A percentile compares a stretch with the other conserved stretches of the same genome.
These are phyloP conservation scores for Colletotrichum scovillei DNA, from an alignment of 2,329 filamentous ascomycete species.

Conservation along the genomic window DNA sequence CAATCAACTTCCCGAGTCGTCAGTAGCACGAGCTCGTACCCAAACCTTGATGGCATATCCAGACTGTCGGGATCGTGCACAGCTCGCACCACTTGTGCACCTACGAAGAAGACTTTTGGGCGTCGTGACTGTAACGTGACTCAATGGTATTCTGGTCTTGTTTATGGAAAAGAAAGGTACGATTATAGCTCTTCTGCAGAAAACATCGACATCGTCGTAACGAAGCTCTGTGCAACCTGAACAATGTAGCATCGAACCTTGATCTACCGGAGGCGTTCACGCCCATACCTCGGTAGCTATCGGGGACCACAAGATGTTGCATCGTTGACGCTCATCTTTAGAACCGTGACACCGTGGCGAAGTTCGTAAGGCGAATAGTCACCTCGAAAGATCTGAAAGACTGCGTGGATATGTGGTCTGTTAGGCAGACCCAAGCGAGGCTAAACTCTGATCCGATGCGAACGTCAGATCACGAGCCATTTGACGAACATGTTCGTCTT, in stretches of 20 bases:
- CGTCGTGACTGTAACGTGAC: constrained; percentile 6
- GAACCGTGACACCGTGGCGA: neutral
- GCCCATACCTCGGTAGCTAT: neutral
- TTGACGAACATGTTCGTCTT: neutral
- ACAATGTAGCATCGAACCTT: neutral
- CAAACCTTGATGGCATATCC: neutral
- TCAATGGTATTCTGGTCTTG: neutral
- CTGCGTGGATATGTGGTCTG: neutral
- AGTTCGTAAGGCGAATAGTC: neutral
- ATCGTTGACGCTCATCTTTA: neutral
- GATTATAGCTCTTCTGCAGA: neutral
- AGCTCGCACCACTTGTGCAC: neutral
- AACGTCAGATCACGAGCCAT: neutral
- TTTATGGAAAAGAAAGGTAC: neutral
- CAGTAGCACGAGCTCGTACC: neutral
- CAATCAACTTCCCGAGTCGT: neutral
- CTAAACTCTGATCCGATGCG: neutral
- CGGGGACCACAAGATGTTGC: neutral
- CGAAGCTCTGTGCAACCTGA: neutral
- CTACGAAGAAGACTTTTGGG: neutral
- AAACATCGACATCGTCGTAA: neutral
- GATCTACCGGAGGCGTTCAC: neutral
- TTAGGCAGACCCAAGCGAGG: neutral
- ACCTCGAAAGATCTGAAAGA: neutral
- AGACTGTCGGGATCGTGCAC: neutral